phyloP scores from a whole-genome alignment of 73 alveolate species.

The Symbiodinium pilosum region DNA sequence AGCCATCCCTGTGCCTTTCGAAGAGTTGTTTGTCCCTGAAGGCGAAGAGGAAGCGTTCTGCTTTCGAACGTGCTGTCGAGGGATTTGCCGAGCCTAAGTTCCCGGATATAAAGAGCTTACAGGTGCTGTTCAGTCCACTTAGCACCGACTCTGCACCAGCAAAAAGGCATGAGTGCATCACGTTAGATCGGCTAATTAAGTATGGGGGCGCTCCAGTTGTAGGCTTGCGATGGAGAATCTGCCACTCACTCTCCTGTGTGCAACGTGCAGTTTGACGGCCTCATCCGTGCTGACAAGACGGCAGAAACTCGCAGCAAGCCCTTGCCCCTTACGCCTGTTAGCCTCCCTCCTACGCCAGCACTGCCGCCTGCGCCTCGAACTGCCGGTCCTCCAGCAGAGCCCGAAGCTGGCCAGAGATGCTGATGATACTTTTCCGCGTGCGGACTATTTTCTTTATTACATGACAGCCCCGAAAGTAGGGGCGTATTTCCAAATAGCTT shows the following conservation, averaged over 20 bases:
- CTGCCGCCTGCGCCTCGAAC: background rate
- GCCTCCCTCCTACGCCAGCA: background rate
- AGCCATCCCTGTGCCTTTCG: background rate
- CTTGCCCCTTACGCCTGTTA: background rate
- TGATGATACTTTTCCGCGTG: background rate
- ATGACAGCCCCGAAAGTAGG: background rate
- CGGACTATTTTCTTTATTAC: background rate
- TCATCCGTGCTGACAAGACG: background rate
- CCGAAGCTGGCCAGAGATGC: background rate
- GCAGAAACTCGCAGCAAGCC: background rate
- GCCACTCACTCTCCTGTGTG: background rate
- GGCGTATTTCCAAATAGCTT: no score
- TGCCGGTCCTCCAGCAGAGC: background rate
- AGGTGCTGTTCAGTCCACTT: background rate
- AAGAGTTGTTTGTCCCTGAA: background rate
- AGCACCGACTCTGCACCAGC: no score
- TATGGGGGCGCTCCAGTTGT: background rate
- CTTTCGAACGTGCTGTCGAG: background rate
- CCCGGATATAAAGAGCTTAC: background rate
- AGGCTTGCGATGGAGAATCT: background rate
- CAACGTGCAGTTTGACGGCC: background rate
- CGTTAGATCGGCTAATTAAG: background rate
- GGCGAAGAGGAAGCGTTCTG: no score
- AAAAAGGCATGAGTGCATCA: background rate
- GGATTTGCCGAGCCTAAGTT: background rate